phyloP scores from a whole-genome alignment of 306 rosid species.

The Begonia loranthoides region DNA sequence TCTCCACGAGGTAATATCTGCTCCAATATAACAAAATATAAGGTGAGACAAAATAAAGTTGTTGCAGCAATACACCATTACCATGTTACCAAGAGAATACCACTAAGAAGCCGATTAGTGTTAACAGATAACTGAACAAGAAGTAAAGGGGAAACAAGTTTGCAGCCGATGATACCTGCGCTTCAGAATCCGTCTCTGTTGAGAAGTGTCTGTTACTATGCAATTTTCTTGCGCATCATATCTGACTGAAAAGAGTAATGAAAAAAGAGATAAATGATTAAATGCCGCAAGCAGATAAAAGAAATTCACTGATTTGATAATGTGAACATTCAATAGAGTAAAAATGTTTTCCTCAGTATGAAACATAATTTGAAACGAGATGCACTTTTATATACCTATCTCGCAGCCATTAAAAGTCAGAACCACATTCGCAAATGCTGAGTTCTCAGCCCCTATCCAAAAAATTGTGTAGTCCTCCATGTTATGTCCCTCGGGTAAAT shows the following conservation, averaged over 20 bases:
- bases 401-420: conserved; percentile 73
- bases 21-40: conserved; percentile 15
- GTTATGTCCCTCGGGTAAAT: conserved; percentile 38
- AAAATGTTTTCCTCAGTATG: no score
- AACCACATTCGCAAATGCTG: conserved; percentile 76
- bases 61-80: no score
- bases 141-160: background rate
- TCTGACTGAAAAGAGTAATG: conserved; percentile 59
- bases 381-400: conserved; percentile 41
- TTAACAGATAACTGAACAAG: no score
- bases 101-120: no score
- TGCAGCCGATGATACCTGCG: conserved; percentile 42
- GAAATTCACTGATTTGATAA: no score
- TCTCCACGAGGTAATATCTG: conserved; percentile 91
- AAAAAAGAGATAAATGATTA: conserved; percentile 7
- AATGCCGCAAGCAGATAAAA: no score
- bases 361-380: no score
- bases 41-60: background rate
- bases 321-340: no score
- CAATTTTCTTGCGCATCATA: conserved; percentile 52
- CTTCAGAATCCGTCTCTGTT: conserved; percentile 76
- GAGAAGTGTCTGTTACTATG: conserved; percentile 53
- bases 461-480: conserved; percentile 62
- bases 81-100: no score
- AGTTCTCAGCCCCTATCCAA: conserved; percentile 76